Percentiles rank a stretch among this genome's conserved stretches.
These are phyloP conservation scores for Termitomyces sp. DNA, from an alignment of 768 basidiomycete species.

Conservation along the genomic window DNA sequence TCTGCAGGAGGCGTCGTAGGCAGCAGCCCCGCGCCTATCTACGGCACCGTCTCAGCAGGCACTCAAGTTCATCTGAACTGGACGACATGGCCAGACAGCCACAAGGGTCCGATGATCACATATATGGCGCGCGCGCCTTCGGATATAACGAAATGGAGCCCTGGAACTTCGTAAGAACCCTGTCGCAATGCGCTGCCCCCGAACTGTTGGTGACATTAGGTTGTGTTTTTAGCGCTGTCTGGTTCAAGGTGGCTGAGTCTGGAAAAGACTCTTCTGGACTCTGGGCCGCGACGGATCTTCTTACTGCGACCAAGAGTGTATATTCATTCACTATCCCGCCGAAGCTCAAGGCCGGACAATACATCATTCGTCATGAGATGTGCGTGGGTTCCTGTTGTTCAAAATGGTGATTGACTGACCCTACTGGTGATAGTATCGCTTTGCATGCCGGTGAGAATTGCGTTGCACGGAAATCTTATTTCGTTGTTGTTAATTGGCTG, in stretches of 20 bases:
- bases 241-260: conserved; percentile 45
- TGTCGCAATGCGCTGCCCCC: background rate
- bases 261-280: conserved; percentile 39
- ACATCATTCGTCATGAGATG: conserved; percentile 45
- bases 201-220: background rate
- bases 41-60: conserved; percentile 35
- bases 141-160: conserved; percentile 37
- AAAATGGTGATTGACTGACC: background rate
- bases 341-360: conserved; percentile 40
- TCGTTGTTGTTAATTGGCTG: background rate
- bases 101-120: conserved; percentile 39
- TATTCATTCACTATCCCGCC: conserved; percentile 43
- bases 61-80: conserved; percentile 33
- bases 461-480: too few species aligned
- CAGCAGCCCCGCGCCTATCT: conserved; percentile 32
- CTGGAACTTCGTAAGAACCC: conserved; percentile 27
- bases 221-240: conserved; percentile 31
- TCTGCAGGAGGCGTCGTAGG: conserved; percentile 20
- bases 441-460: conserved; percentile 26
- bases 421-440: conserved; percentile 28
- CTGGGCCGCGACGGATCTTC: conserved; percentile 38
- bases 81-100: conserved; percentile 33
- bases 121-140: conserved; percentile 41
- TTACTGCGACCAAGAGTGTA: conserved; percentile 31
- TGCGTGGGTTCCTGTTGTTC: conserved; percentile 5